phyloP scores from a whole-genome alignment of 768 basidiomycete species.

The Mycena rebaudengoi region DNA sequence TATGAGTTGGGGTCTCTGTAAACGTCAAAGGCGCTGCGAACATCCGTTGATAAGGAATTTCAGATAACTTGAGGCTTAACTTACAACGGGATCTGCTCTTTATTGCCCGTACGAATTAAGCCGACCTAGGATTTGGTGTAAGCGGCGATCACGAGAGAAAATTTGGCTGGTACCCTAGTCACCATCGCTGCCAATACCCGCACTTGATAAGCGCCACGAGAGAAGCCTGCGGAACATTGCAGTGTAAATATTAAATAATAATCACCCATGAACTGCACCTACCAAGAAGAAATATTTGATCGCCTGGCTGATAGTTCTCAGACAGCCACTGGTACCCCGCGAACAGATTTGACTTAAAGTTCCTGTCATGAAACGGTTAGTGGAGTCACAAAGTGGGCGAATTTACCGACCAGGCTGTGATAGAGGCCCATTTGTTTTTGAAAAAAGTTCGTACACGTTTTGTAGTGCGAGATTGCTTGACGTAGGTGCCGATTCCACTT shows the following conservation, averaged over 20 bases:
- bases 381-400: not conserved
- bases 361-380: constrained; percentile 15
- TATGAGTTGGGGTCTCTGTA: not conserved
- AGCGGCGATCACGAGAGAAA: not conserved
- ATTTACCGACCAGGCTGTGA: not conserved
- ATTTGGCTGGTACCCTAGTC: constrained; percentile 35
- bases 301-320: constrained; percentile 38
- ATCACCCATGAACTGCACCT: not conserved
- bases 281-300: constrained; percentile 47
- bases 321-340: constrained; percentile 43
- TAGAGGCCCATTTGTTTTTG: not conserved
- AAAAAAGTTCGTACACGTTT: not conserved
- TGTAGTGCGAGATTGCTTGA: not conserved
- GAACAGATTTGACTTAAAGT: constrained; percentile 25
- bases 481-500: not conserved
- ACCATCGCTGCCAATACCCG: constrained; percentile 52
- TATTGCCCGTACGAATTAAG: constrained; percentile 37
- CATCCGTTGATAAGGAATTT: not conserved
- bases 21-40: constrained; percentile 25
- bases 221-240: constrained; percentile 41
- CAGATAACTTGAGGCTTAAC: not conserved
- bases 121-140: constrained; percentile 36
- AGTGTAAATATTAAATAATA: not conserved
- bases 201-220: constrained; percentile 52
- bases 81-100: constrained; percentile 42